phyloP scores from a whole-genome alignment of 768 basidiomycete genomes.

The Tylopilus subfusipes region DNA sequence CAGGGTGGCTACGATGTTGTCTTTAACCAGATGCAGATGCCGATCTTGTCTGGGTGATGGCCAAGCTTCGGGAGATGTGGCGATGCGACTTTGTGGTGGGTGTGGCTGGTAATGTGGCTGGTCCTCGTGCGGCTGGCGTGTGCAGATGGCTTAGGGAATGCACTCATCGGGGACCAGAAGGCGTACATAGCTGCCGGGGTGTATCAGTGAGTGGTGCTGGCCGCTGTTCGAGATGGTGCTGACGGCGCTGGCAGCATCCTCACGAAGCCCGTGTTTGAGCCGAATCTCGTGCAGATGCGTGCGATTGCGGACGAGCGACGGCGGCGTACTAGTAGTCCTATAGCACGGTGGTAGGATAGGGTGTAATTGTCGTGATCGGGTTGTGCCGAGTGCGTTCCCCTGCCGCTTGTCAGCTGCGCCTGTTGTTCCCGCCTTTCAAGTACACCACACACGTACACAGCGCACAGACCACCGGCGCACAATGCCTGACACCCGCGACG shows the following conservation, averaged over 20 bases:
- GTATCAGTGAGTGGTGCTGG: slow-evolving; percentile 52
- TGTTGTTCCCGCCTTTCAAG: slow-evolving; percentile 29
- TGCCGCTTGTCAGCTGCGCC: slow-evolving; percentile 32
- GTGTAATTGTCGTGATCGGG: slow-evolving; percentile 24
- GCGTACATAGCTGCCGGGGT: slow-evolving; percentile 76
- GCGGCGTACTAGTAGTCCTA: not conserved
- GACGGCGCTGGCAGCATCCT: slow-evolving; percentile 49
- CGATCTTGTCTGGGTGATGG: slow-evolving; percentile 72
- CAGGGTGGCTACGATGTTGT: slow-evolving; percentile 38
- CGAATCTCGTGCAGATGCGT: slow-evolving; percentile 42
- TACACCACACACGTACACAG: slow-evolving; percentile 22
- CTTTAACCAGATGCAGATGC: slow-evolving; percentile 79
- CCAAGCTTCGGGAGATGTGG: slow-evolving; percentile 60
- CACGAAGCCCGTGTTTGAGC: slow-evolving; percentile 76
- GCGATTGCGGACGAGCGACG: slow-evolving; percentile 42
- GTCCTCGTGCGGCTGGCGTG: not conserved
- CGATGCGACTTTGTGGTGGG: slow-evolving; percentile 78
- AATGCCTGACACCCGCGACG: slow-evolving; percentile 28
- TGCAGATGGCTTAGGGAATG: slow-evolving; percentile 43
- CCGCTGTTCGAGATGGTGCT: too few relatives aligned
- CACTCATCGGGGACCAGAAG: slow-evolving; percentile 51
- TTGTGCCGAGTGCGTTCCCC: slow-evolving; percentile 32
- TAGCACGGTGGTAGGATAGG: too few relatives aligned
- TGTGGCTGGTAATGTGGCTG: slow-evolving; percentile 53
- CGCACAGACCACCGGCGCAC: slow-evolving; percentile 31